Conservation (phyloP, 2,329 filamentous ascomycete species). For the Chaetothyriales sp. region DNA sequence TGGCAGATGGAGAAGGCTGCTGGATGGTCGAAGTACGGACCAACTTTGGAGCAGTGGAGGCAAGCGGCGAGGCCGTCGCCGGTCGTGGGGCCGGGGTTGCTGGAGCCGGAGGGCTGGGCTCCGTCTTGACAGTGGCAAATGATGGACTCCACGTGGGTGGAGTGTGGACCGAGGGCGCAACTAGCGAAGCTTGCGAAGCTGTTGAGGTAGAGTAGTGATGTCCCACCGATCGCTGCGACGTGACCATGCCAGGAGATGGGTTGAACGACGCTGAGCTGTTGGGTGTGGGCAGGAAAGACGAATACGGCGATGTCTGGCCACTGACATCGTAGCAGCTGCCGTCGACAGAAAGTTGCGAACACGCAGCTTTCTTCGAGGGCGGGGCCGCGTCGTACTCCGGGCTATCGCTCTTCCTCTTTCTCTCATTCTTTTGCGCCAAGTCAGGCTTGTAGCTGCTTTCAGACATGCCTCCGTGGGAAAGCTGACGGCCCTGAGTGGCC, state of each 20-base stretch:
- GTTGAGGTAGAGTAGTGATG: conserved; percentile 30
- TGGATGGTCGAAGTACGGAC: conserved; percentile 54
- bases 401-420: conserved; percentile 24
- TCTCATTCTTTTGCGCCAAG: conserved; percentile 1
- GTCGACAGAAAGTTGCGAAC: conserved; percentile 28
- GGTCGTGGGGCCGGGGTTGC: conserved; percentile 22
- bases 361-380: conserved; percentile 34
- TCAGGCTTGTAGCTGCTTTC: not conserved
- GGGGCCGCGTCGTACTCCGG: conserved; percentile 29
- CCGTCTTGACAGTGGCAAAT: conserved; percentile 32
- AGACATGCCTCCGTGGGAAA: not conserved
- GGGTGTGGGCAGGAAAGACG: conserved; percentile 37
- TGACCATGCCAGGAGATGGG: conserved; percentile 22
- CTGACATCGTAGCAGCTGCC: conserved; percentile 38
- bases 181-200: conserved; percentile 29
- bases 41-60: conserved; percentile 40
- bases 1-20: conserved; percentile 34
- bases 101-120: conserved; percentile 29
- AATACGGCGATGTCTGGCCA: conserved; percentile 31
- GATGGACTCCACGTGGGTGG: conserved; percentile 32
- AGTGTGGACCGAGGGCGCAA: conserved; percentile 34
- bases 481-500: not conserved
- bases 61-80: conserved; percentile 30
- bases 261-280: conserved; percentile 27
- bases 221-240: conserved; percentile 27